Evolutionary conservation across 1,284 basidiomycete genomes (phyloP).

Genomic region (Somion occarium): DNA sequence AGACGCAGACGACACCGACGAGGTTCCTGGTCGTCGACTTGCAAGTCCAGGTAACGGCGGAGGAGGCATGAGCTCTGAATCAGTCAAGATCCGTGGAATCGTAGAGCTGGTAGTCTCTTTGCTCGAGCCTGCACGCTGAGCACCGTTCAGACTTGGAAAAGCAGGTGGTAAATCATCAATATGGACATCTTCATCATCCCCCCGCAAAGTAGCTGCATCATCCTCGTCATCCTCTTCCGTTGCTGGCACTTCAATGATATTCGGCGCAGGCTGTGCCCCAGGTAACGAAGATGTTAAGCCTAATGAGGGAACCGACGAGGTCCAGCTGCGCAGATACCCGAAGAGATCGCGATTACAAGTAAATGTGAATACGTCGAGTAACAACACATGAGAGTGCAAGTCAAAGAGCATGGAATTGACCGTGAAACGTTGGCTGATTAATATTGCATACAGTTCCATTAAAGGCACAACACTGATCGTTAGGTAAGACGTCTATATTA

Average conservation of each 20-base stretch:
- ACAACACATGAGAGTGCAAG: too few relatives aligned
- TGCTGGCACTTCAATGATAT: neutral
- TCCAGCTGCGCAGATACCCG: neutral
- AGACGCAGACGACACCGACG: slow-evolving; percentile 16
- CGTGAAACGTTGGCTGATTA: too few relatives aligned
- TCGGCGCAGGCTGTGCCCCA: neutral
- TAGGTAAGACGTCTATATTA: too few relatives aligned
- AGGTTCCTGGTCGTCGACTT: slow-evolving; percentile 36
- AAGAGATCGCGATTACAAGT: too few relatives aligned
- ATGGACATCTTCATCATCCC: slow-evolving; percentile 39
- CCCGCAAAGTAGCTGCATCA: slow-evolving; percentile 43
- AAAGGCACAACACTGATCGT: too few relatives aligned
- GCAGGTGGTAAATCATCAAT: slow-evolving; percentile 74
- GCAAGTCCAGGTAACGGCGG: slow-evolving; percentile 52
- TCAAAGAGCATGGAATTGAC: too few relatives aligned
- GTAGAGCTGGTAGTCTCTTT: slow-evolving; percentile 12
- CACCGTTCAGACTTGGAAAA: slow-evolving; percentile 79
- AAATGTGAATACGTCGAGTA: too few relatives aligned
- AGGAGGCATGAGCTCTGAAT: slow-evolving; percentile 66
- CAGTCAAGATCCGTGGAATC: slow-evolving; percentile 43
- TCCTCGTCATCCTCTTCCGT: slow-evolving; percentile 42
- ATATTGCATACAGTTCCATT: too few relatives aligned
- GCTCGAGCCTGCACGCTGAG: slow-evolving; percentile 54
- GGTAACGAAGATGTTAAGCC: neutral
- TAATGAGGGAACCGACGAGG: neutral